A percentile compares a stretch with the other conserved stretches of the same genome.
phyloP scores from a whole-genome alignment of 1,139 yeast species.

The Yamadazyma sp. region DNA sequence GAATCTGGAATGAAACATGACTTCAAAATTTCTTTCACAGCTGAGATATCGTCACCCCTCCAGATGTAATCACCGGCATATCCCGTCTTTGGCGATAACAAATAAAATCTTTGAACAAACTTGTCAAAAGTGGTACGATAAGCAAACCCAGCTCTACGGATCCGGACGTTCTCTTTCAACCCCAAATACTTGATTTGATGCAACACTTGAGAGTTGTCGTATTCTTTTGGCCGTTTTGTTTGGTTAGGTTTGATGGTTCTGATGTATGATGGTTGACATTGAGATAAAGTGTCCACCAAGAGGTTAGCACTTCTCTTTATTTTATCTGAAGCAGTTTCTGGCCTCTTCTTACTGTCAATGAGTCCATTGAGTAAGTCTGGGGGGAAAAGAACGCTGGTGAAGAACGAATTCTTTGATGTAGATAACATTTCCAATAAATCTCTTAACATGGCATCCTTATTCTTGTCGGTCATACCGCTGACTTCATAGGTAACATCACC shows the following conservation, averaged over 20 bases:
- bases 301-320: conserved; percentile 90
- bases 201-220: conserved; percentile 83
- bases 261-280: conserved; percentile 91
- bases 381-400: conserved; percentile 69
- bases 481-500: conserved; percentile 97
- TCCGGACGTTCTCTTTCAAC: conserved; percentile 93
- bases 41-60: conserved; percentile 83
- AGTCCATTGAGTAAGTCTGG: conserved; percentile 57
- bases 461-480: conserved; percentile 91
- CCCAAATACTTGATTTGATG: conserved; percentile 97
- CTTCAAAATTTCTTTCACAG: conserved; percentile 73
- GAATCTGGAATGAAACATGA: conserved; percentile 78
- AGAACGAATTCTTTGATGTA: conserved; percentile 68
- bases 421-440: conserved; percentile 79
- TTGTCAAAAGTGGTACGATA: conserved; percentile 96
- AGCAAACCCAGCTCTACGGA: conserved; percentile 98
- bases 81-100: conserved; percentile 84
- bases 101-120: conserved; percentile 93
- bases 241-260: conserved; percentile 98
- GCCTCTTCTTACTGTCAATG: conserved; percentile 74
- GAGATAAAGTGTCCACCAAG: conserved; percentile 83
- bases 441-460: conserved; percentile 90
- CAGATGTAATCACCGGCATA: conserved; percentile 98
- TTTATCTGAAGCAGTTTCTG: conserved; percentile 97
- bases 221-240: conserved; percentile 86